Base-by-base conservation (phyloP, 2,329 filamentous ascomycete species). In the Trematosphaeria pertusa region DNA sequence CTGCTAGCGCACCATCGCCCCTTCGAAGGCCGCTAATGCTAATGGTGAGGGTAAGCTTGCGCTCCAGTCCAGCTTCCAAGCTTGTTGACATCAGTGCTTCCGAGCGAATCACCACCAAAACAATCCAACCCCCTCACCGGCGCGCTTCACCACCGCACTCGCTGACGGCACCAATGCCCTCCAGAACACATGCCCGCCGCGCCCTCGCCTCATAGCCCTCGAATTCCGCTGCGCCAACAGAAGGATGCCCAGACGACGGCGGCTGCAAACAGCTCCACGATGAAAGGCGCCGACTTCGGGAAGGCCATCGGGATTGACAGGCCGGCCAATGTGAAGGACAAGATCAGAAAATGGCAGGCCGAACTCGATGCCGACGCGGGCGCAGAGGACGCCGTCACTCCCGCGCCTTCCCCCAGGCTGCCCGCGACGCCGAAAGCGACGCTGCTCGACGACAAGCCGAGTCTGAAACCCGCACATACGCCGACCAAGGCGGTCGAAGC, bases 341-440 rank as follows among this genome's bases (percentile, higher is more conserved):
- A 91, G 62, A 89, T 96, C 42, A 87, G 86, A 59, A 82, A 87
- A 72, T 96, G 91, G 91, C 91, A 96, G 71, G 87, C 87, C 64
- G 79, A 86, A 57, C 90, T 88, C 62, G 88, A 87, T 24, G 81
- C 82, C 5, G 87, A 86, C 19, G 49, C 51, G 9, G 48, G 45
- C 22, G 43, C 55, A 19, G 53, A 55, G 26, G 52, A 54, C 34
- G 42, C 50, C 10, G 50, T 47, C 31, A 38, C 47, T 41, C 21
- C 46, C 36, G 39, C 53, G 11, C 52, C 61, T 15, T 55, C 49
- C 20, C 51, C 58, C 20, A 61, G 52, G 22, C 47, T 32, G 37
- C 48, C 43, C 22, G 47, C 62, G 26, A 65, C 65, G 22, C 64
- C 64, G 17, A 67, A 62, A 42, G 24, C 52, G 12, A 63, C 57